Evolutionary conservation across 768 basidiomycete genomes (phyloP), one percentile per base, ranked within the genome.

Genomic region (Rhizopogon rudus): DNA sequence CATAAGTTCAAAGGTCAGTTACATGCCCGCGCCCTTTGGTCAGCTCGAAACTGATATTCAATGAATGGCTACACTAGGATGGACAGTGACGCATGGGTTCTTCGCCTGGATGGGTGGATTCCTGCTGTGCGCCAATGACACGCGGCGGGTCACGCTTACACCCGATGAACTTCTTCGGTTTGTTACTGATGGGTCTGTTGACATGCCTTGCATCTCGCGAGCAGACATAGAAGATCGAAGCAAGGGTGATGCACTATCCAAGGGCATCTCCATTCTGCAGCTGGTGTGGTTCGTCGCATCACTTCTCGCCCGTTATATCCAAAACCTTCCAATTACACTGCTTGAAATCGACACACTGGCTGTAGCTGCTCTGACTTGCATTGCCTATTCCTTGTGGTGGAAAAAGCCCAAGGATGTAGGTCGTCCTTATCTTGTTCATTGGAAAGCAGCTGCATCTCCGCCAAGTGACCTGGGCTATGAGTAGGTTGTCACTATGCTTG

Each of bases 331-430:
- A 0, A 44, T 73, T 7, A 73, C 71, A 6, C 63, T 72, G 29
- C 62, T 75, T 16, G 72, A 77, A 58, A 55, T 75, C 13, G 58
- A 68, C 5, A 77, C 75, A 2, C 35, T 75, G 33, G 73, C 67
- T 0, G 71, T 71, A 44, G 67, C 65, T 1, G 43, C 63, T 1
- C 58, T 74, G 29, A 74, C 69, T 29, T 57, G 63, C 13, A 57
- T 64, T n/a, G 66, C 65, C 14, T 76, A 73, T 55, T 33, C 51
- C 1, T 51, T 72, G 1, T 76, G 76, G 75, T 75, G 71, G 74
- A 39, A 67, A 17, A 77, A 77, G 60, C 76, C 75, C 1, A 63
- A 69, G 12, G 68, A 71, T 51, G 69, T 75, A 0, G 58, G 57
- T 8, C 56, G 55, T 7, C 67, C 62, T n/a, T 20, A 44, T 35